Evolutionary conservation across 371 early-diverging fungal species (phyloP), one percentile per base, ranked within the genome.

Genomic region (Lichtheimia corymbifera): DNA sequence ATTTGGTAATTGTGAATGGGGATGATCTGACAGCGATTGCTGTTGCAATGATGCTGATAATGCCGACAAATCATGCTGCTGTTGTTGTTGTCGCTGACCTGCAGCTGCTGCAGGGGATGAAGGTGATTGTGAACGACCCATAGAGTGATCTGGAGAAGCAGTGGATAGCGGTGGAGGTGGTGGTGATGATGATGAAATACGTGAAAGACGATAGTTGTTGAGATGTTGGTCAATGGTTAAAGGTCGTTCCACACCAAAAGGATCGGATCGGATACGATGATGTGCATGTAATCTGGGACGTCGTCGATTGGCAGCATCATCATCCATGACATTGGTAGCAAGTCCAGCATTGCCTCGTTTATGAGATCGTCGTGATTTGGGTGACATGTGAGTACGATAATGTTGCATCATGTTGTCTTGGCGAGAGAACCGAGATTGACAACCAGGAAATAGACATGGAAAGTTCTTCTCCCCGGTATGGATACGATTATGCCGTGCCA

Each of bases 381-480:
- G 81, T 20, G 90, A 89, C 81, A 88, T 82, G 63, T 92, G 93
- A 20, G 91, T 91, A 9, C 91, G 87, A 67, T 90, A 91, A 61
- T 94, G 94, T 64, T 94, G 93, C 89, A 91, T 90, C 93, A 93
- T 94, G 62, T 93, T 92, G 71, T 93, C 94, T 61, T 91, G 91
- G 50, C 97, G 84, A 50, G 93, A 91, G 71, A 97, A 95, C 44
- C 85, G 81, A 64, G 91, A 91, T 44, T 85, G 77, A 67, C 97
- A 97, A 4, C 85, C 88, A 20, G 87, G 85, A 69, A 86, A 82
- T 18, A 90, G 67, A 67, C 97, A 97, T 24, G 86, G 79, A 68
- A 91, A 95, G 57, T 94, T 95, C 73, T 91, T 93, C 73, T 95
- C 95, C 27, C 94, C 94, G 0, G 96, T 95, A 67, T 94, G 96